Base-by-base conservation (phyloP, 2,329 filamentous ascomycete genomes). In the Orbilia brochopaga region DNA sequence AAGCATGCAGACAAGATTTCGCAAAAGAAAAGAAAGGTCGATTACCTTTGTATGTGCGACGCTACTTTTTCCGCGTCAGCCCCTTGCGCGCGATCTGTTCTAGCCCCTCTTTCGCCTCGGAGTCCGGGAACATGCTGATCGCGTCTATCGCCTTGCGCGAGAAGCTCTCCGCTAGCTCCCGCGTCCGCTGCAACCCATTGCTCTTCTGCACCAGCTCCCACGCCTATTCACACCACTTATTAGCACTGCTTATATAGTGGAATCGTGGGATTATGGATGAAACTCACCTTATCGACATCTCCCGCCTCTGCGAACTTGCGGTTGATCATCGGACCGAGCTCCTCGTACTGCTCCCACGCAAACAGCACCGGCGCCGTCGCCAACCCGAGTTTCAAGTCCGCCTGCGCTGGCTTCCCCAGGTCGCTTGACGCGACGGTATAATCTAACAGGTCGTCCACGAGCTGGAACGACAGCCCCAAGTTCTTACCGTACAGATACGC, bases 401-500 rank as follows among this genome's bases (percentile, higher is more conserved):
- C 94, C 44, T 93, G 94, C 3, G 93, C 91, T 1, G 94, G 94
- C 81, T 99, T 99, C 23, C 94, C 94, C 46, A 99, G 82, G 79
- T 97, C 92, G 69, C 86, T 85, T 46, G 88, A 91, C 61, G 86
- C 91, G 73, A 91, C 86, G 0, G 94, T 97, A 79, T 97, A 99
- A 80, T 99, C 94, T 76, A 99, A 84, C 89, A 99, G 90, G 79
- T 99, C 94, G 79, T 99, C 94, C 15, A 99, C 93, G 8, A 99
- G 85, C 83, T 99, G 94, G 81, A 99, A 99, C 0, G 94, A 94
- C 61, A 99, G 81, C 0, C 94, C 94, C 52, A 99, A 80, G 77
- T 99, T 97, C 80, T 91, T 91, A 58, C 94, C 94, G 78, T 97
- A 99, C 15, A 85, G 81, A 78, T 99, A 99, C 1, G 93, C 91